Evolutionary conservation across 1,284 basidiomycete genomes (phyloP).

Genomic region (Cerrena zonata): DNA sequence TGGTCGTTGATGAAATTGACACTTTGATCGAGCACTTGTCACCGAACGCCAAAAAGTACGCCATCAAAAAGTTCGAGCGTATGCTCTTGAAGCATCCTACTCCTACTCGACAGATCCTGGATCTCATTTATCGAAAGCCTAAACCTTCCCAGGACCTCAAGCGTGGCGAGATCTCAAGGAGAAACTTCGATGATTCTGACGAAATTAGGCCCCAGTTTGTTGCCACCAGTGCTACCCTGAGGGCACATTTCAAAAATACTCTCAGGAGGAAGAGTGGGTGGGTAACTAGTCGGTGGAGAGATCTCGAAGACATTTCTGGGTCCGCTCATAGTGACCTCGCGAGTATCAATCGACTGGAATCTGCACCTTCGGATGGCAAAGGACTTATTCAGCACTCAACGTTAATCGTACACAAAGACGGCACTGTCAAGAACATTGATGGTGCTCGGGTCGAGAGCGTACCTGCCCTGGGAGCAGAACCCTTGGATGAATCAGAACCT

Average conservation of each 20-base stretch:
- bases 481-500: too few relatives aligned
- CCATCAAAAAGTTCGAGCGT: conserved; percentile 31
- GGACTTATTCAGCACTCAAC: conserved; percentile 1
- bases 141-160: background rate
- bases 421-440: background rate
- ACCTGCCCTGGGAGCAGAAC: background rate
- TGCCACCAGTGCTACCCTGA: conserved; percentile 64
- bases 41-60: conserved; percentile 31
- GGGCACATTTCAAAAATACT: conserved; percentile 47
- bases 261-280: conserved; percentile 50
- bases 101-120: conserved; percentile 51
- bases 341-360: conserved; percentile 1
- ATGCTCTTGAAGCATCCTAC: conserved; percentile 49
- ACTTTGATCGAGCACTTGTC: conserved; percentile 51
- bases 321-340: conserved; percentile 7
- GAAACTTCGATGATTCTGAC: background rate
- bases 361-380: background rate
- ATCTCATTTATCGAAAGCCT: conserved; percentile 40
- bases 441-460: background rate
- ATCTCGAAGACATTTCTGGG: conserved; percentile 42
- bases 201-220: conserved; percentile 51
- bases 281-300: conserved; percentile 39
- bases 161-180: background rate
- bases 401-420: background rate
- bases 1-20: conserved; percentile 73